phyloP scores from a whole-genome alignment of 108 stramenopile genomes.

The Cyclotella choctawhatcheeana region DNA sequence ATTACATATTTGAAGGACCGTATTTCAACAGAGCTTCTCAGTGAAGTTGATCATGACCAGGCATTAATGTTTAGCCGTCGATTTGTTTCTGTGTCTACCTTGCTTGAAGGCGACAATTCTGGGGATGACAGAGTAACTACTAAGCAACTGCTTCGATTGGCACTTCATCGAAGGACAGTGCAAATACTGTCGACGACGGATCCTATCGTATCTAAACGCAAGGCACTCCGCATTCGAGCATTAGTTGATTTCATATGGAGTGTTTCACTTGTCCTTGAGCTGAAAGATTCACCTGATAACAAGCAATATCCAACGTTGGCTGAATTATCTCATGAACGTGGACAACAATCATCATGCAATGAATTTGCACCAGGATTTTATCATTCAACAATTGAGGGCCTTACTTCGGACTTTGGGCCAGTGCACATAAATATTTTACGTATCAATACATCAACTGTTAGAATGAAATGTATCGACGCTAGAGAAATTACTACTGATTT shows the following conservation, averaged over 20 bases:
- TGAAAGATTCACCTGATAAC: neutral
- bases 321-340: conserved; percentile 1
- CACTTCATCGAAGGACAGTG: conserved; percentile 34
- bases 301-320: conserved; percentile 16
- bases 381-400: conserved; percentile 37
- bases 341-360: conserved; percentile 19
- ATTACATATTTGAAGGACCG: neutral
- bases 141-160: conserved; percentile 30
- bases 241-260: conserved; percentile 48
- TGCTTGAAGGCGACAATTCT: conserved; percentile 25
- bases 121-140: neutral
- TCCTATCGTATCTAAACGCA: conserved; percentile 14
- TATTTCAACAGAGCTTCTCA: conserved; percentile 22
- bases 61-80: conserved; percentile 42
- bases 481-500: conserved; percentile 27
- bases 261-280: conserved; percentile 23
- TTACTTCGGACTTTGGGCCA: conserved; percentile 34
- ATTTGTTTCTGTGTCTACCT: conserved; percentile 26
- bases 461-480: conserved; percentile 40
- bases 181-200: conserved; percentile 40
- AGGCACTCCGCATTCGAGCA: conserved; percentile 37
- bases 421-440: conserved; percentile 43
- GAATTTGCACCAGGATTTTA: conserved; percentile 33
- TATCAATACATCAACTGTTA: conserved; percentile 22
- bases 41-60: conserved; percentile 45